Percentiles rank a stretch among this genome's conserved stretches.
Conservation (phyloP, 768 basidiomycete genomes). For the Pleurotus pulmonarius region DNA sequence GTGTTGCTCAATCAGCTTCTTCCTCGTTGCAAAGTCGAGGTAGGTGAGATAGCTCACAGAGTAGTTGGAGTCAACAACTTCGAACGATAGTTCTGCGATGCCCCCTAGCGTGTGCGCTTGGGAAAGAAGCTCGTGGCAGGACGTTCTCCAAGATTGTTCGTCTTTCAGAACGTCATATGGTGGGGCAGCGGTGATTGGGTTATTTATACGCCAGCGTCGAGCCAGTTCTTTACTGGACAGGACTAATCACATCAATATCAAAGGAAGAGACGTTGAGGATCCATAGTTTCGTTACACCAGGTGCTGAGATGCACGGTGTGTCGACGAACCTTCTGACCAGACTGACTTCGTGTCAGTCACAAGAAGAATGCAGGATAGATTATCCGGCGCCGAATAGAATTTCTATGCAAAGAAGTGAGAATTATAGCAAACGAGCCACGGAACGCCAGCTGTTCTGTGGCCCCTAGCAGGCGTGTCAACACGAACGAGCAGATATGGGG, state of each 20-base stretch:
- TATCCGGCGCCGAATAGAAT: constrained; percentile 51
- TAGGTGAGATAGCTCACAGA: constrained; percentile 38
- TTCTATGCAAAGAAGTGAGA: constrained; percentile 41
- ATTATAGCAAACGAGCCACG: too few relatives aligned
- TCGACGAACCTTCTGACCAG: constrained; percentile 65
- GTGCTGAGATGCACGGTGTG: constrained; percentile 6
- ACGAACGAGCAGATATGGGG: constrained; percentile 72
- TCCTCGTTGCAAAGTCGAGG: not conserved
- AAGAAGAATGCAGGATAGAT: constrained; percentile 57
- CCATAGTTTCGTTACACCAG: constrained; percentile 1
- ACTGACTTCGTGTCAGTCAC: constrained; percentile 72
- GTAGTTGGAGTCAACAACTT: constrained; percentile 54
- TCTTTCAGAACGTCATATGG: constrained; percentile 25
- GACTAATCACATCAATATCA: constrained; percentile 27
- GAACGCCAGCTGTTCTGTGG: too few relatives aligned
- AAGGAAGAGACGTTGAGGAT: constrained; percentile 8
- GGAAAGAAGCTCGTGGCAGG: constrained; percentile 50
- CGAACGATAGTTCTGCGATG: constrained; percentile 53
- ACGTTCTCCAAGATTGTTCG: constrained; percentile 62
- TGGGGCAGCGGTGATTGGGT: constrained; percentile 29
- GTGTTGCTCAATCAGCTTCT: not conserved
- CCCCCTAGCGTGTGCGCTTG: constrained; percentile 61
- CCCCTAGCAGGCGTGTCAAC: not conserved
- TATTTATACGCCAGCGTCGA: constrained; percentile 67
- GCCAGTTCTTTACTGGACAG: constrained; percentile 55